Percentiles rank a stretch among this genome's conserved stretches.
Evolutionary conservation across 306 rosid genomes (phyloP).

Genomic region (Amphicarpaea edgeworthii): DNA sequence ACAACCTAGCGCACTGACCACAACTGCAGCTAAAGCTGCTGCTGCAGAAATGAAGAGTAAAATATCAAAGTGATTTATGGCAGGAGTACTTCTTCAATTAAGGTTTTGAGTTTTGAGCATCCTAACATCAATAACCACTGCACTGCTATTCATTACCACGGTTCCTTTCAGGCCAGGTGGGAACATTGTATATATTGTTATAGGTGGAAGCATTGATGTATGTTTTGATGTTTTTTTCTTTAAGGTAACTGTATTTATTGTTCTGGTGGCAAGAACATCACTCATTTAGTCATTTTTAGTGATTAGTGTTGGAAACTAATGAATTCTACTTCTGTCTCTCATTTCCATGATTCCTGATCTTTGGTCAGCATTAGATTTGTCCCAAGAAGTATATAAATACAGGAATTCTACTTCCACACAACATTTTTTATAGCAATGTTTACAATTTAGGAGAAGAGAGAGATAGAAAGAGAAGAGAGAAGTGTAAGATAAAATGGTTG

Average conservation of each 20-base stretch:
- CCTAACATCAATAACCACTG: conserved; percentile 4
- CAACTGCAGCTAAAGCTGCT: conserved; percentile 69
- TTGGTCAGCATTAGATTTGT: conserved; percentile 5
- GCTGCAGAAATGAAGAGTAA: conserved; percentile 64
- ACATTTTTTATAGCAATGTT: background rate
- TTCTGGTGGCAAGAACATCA: conserved; percentile 4
- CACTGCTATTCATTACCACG: conserved; percentile 23
- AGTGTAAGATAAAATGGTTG: background rate
- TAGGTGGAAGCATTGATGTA: conserved; percentile 28
- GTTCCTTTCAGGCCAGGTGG: conserved; percentile 23
- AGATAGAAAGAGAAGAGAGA: background rate
- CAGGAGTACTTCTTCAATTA: conserved; percentile 45
- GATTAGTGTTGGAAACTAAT: conserved; percentile 32
- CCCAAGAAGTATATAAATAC: background rate
- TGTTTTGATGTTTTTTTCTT: conserved; percentile 7
- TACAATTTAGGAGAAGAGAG: background rate
- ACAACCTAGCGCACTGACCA: conserved; percentile 62
- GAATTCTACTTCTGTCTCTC: conserved; percentile 11
- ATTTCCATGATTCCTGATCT: background rate
- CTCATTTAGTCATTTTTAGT: conserved; percentile 19
- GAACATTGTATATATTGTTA: conserved; percentile 33
- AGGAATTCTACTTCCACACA: background rate
- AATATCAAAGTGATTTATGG: conserved; percentile 55
- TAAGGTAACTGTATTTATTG: conserved; percentile 18
- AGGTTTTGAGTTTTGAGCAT: conserved; percentile 26